Percentiles rank a stretch among this genome's conserved stretches.
Conservation (phyloP, 805 yeast species). For the Wickerhamiella azyma region DNA sequence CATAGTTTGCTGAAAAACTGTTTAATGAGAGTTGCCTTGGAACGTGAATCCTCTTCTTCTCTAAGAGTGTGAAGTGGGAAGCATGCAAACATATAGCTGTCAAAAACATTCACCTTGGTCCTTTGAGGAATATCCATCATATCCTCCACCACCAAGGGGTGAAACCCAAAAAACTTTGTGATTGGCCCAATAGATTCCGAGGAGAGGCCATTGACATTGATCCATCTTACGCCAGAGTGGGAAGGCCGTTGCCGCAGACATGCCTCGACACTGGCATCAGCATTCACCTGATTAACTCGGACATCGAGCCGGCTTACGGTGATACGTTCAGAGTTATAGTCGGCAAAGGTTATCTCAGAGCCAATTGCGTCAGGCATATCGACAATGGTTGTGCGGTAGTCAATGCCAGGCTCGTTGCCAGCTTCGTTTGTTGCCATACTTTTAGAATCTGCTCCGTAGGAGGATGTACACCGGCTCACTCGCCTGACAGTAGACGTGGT, state of each 20-base stretch:
- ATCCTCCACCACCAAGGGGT: conserved; percentile 45
- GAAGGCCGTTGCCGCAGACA: conserved; percentile 29
- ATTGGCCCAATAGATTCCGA: conserved; percentile 44
- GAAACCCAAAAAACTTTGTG: conserved; percentile 34
- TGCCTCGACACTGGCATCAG: conserved; percentile 9
- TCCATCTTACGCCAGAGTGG: conserved; percentile 43
- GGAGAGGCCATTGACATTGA: conserved; percentile 45
- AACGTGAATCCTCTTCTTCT: conserved; percentile 18
- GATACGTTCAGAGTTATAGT: conserved; percentile 33
- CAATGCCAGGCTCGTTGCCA: conserved; percentile 50
- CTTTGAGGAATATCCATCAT: conserved; percentile 51
- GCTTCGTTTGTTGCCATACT: conserved; percentile 17
- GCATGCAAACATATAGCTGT: conserved; percentile 39
- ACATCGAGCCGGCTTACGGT: conserved; percentile 34
- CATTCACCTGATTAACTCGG: conserved; percentile 15
- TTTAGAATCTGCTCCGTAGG: background rate
- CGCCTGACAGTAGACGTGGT: background rate
- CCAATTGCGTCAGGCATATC: conserved; percentile 36
- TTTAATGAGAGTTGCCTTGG: background rate
- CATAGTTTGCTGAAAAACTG: background rate
- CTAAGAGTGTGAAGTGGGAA: conserved; percentile 37
- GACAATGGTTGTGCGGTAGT: conserved; percentile 38
- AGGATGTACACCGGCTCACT: background rate
- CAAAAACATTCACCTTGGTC: conserved; percentile 42
- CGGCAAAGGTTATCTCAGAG: conserved; percentile 40